Percentiles rank a stretch among this genome's conserved stretches.
Evolutionary conservation across 2,329 filamentous ascomycete genomes (phyloP).

Genomic region (Colletotrichum spinosum): DNA sequence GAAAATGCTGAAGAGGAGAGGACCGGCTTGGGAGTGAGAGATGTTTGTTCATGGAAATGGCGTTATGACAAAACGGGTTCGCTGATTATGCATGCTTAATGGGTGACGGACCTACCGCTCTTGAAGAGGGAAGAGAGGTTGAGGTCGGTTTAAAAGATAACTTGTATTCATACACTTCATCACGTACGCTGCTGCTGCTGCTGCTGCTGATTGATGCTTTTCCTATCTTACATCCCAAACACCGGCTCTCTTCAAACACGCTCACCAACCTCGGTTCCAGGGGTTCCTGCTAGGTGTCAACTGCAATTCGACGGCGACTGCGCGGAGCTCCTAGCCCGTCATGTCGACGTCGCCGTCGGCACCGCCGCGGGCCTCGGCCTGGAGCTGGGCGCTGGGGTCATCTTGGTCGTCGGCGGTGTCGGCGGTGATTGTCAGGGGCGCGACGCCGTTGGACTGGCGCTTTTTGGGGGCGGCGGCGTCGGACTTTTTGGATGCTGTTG

Average conservation of each 20-base stretch:
- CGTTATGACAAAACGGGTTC: constrained; percentile 17
- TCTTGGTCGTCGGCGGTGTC: constrained; percentile 37
- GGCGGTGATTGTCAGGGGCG: constrained; percentile 2
- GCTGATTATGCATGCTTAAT: constrained; percentile 5
- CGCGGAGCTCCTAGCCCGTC: constrained; percentile 56
- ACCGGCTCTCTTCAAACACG: no score
- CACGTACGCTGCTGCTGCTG: constrained; percentile 1
- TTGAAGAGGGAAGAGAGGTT: not conserved
- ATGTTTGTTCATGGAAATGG: constrained; percentile 23
- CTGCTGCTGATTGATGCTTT: not conserved
- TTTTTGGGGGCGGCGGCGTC: constrained; percentile 50
- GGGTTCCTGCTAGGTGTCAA: not conserved
- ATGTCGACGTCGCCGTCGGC: constrained; percentile 69
- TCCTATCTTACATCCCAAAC: not conserved
- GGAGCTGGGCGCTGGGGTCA: constrained; percentile 65
- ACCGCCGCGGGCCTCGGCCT: constrained; percentile 65
- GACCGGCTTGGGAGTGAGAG: not conserved
- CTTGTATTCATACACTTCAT: constrained; percentile 28
- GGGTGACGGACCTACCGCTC: not conserved
- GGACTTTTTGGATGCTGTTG: constrained; percentile 59
- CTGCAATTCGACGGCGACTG: not conserved
- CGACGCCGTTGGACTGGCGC: constrained; percentile 40
- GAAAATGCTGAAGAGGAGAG: not conserved
- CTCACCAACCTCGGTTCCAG: no score
- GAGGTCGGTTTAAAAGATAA: not conserved